Evolutionary conservation across 2,329 filamentous ascomycete genomes (phyloP), one percentile per base, ranked within the genome.

Genomic region (Ophiostoma sp.): DNA sequence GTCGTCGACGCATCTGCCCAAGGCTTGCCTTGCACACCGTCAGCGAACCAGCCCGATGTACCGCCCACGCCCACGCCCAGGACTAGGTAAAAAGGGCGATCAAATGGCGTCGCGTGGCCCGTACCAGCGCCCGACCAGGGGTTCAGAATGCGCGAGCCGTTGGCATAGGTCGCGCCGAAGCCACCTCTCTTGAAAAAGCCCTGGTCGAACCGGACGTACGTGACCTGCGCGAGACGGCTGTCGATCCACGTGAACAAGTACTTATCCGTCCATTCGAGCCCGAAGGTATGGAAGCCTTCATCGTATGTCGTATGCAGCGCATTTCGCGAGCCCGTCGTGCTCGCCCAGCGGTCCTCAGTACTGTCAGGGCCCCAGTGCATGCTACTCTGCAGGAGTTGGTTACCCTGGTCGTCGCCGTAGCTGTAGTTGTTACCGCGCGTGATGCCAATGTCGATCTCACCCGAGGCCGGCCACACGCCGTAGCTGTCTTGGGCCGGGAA

Each of bases 31-130:
- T 69, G 65, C 36, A 65, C 55, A 8, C 69, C 67, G 55, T 71
- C 70, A 8, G 62, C 41, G 73, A 84, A 84, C 76, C 79, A 84
- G 16, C 82, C 82, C 68, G 81, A 83, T 6, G 75, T 80, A 52
- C 77, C 75, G 1, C 83, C 83, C 45, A 84, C 81, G 0, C 82
- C 82, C 1, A 84, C 81, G 71, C 83, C 83, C 40, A 84, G 73
- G 47, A 84, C 80, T 16, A 85, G 76, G 70, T 81, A 83, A 71
- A 85, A 84, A 0, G 76, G 72, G 72, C 83, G 79, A 73, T 85
- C 82, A 73, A 85, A 85, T 0, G 83, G 83, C 3, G 82, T 80
- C 7, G 63, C 55, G 12, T 62, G 66, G 16, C 67, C 55, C 12
- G 67, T 67, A 5, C 70, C 67, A 1, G 65, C 16, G 1, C 67